Base-by-base conservation (phyloP, 228 moss, liverwort and hornwort genomes). In the Sphagnum magellanicum region DNA sequence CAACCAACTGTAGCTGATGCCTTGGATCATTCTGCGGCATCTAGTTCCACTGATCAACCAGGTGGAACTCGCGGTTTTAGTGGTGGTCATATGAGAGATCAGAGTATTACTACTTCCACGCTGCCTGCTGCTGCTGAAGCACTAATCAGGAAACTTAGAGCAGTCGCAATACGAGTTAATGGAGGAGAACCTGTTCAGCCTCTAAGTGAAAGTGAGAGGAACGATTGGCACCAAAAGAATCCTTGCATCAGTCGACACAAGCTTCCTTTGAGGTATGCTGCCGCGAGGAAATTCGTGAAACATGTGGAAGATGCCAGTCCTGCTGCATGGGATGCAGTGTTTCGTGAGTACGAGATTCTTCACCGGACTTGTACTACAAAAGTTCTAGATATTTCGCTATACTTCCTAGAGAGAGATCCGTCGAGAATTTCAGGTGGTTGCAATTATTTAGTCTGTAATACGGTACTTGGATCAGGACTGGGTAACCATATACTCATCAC, bases 401-500 rank as follows among this genome's bases (percentile, higher is more conserved):
- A 89, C 61, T 83, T 95, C 64, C 17, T 7, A 4, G 5, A 77
- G 12, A 72, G 72, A 16, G 86, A 89, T 50, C 66, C 60, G 46
- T 77, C 63, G 51, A 79, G 50, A 0, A 76, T 61, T 71, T 70
- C 61, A 15, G 32, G 32, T 32, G 77, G 82, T 6, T 86, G 86
- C 75, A 79, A 78, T 60, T 86, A 82, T 59, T 15, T 90, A 15
- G 80, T 92, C 1, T 89, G 87, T 60, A 89, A 89, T 69, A 88
- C 92, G 68, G 67, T 85, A 51, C 16, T 85, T 17, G 61, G 57
- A 4, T 80, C 60, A 32, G 96, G 96, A 5, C 69, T 96, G 48
- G 92, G 96, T 17, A 96, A 96, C 83, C 90, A 88, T 79, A 60
- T 96, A 7, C 71, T 89, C 61, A 50, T 76, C 73, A 79, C 89